Percentiles rank a stretch among this genome's conserved stretches.
Evolutionary conservation across 2,329 filamentous ascomycete species (phyloP).

Genomic region (Exophiala bonariae): DNA sequence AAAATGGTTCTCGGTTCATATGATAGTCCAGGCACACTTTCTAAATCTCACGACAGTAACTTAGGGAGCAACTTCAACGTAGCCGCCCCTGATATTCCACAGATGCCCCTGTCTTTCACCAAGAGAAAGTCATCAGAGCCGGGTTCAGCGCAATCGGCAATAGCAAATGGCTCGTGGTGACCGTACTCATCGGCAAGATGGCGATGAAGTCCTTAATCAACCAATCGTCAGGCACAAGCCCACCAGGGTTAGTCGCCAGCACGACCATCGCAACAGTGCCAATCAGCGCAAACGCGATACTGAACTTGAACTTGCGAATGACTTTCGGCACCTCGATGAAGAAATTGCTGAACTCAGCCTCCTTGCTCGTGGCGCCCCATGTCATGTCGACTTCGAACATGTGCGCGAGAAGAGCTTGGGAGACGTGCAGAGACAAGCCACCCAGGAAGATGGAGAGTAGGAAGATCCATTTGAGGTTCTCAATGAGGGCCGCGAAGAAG

Average conservation of each 20-base stretch:
- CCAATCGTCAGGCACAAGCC: conserved; percentile 52
- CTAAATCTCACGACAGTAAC: no score
- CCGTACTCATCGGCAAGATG: conserved; percentile 58
- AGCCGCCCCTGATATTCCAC: no score
- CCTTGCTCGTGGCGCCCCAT: conserved; percentile 83
- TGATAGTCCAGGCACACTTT: no score
- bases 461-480: conserved; percentile 65
- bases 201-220: conserved; percentile 58
- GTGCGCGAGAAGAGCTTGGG: conserved; percentile 74
- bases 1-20: no score
- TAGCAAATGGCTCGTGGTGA: conserved; percentile 40
- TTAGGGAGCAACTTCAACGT: no score
- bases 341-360: conserved; percentile 70
- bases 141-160: conserved; percentile 33
- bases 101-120: no score
- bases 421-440: conserved; percentile 77
- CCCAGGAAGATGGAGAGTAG: conserved; percentile 76
- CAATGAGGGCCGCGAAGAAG: conserved; percentile 51
- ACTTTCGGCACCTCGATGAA: conserved; percentile 82
- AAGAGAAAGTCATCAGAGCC: conserved; percentile 33
- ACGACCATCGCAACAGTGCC: conserved; percentile 51
- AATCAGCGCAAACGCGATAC: conserved; percentile 45
- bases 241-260: conserved; percentile 37
- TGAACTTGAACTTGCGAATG: conserved; percentile 72
- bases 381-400: conserved; percentile 82